Conservation (phyloP, 2,329 filamentous ascomycete species). For the Rutstroemia sp. region DNA sequence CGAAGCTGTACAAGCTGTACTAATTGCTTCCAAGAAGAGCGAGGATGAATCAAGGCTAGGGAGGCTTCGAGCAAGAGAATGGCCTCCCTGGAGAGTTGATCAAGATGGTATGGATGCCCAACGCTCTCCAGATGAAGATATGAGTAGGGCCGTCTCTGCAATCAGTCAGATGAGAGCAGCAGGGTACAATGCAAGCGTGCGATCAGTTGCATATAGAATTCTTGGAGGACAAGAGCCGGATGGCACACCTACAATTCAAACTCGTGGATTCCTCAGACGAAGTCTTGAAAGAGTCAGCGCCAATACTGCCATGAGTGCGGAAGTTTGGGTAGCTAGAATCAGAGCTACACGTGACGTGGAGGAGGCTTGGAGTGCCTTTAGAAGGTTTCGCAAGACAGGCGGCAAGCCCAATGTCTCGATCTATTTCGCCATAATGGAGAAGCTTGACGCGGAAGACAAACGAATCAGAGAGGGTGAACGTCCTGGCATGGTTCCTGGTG, state of each 20-base stretch:
- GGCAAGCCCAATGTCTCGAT: conserved; percentile 36
- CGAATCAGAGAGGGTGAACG: conserved; percentile 16
- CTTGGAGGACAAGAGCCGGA: conserved; percentile 45
- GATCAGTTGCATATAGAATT: conserved; percentile 43
- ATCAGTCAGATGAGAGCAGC: conserved; percentile 48
- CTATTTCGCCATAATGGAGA: conserved; percentile 54
- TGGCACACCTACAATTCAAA: conserved; percentile 51
- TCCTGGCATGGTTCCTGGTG: conserved; percentile 45
- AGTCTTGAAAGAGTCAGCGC: neutral
- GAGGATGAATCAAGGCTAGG: conserved; percentile 41
- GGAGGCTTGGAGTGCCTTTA: conserved; percentile 49
- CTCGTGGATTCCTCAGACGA: conserved; percentile 30
- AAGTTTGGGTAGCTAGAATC: conserved; percentile 48
- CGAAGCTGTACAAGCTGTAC: conserved; percentile 44
- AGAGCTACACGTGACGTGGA: conserved; percentile 51
- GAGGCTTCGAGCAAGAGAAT: conserved; percentile 41
- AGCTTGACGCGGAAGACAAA: conserved; percentile 37
- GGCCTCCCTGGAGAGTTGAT: conserved; percentile 53
- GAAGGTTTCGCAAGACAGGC: conserved; percentile 29
- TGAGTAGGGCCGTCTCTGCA: conserved; percentile 45
- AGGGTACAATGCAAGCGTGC: conserved; percentile 40
- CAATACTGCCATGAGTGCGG: conserved; percentile 5
- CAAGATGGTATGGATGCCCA: conserved; percentile 54
- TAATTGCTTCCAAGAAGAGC: conserved; percentile 47
- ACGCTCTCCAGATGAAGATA: conserved; percentile 42